phyloP scores from a whole-genome alignment of 768 basidiomycete genomes.

The Tricholoma flavovirens region DNA sequence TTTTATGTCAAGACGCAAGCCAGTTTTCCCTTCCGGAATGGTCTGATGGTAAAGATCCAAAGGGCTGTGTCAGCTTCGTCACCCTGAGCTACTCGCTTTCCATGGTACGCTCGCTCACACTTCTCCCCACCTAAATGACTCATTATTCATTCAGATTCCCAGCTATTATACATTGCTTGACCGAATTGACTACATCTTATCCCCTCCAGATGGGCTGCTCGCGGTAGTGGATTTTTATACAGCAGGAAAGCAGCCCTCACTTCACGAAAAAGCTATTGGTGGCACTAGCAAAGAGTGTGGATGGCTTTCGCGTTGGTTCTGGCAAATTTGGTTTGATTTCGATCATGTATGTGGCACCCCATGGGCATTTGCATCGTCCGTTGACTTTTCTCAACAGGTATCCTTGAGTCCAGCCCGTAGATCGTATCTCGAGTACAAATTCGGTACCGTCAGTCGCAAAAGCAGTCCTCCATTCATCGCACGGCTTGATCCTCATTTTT shows the following conservation, averaged over 20 bases:
- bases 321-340: conserved; percentile 68
- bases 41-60: conserved; percentile 39
- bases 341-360: conserved; percentile 33
- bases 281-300: conserved; percentile 53
- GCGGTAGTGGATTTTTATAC: conserved; percentile 76
- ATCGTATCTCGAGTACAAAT: conserved; percentile 73
- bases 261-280: conserved; percentile 58
- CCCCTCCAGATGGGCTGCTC: conserved; percentile 52
- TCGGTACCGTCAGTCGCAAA: conserved; percentile 51
- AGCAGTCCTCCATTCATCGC: background rate
- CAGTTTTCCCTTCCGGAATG: conserved; percentile 62
- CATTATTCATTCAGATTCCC: conserved; percentile 38
- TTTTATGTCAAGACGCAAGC: conserved; percentile 68
- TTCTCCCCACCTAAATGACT: conserved; percentile 5
- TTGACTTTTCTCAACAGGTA: conserved; percentile 22
- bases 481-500: background rate
- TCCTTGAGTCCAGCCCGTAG: conserved; percentile 52
- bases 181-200: conserved; percentile 58
- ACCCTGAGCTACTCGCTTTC: conserved; percentile 55
- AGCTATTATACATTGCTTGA: conserved; percentile 64
- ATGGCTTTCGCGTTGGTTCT: conserved; percentile 72
- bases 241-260: conserved; percentile 45
- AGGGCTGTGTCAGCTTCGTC: conserved; percentile 49
- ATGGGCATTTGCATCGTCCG: background rate
- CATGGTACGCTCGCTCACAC: conserved; percentile 32